Conservation (phyloP, 2,329 filamentous ascomycete species). For the Diaporthe citriasiana region DNA sequence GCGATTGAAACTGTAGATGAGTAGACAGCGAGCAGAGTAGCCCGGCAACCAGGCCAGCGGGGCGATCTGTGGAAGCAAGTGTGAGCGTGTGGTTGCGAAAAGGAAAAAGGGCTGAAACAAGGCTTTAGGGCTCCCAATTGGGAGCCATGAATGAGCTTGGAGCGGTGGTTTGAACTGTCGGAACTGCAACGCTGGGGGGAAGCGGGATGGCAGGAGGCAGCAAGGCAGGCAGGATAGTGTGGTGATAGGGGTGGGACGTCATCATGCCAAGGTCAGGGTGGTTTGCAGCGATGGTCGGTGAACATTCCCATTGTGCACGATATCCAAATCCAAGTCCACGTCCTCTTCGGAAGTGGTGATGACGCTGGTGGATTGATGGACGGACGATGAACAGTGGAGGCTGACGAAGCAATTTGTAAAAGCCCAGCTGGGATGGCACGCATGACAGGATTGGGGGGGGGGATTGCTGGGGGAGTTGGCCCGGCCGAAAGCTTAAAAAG, state of each 20-base stretch:
- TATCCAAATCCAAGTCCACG: no score
- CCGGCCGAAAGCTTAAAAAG: conserved; percentile 39
- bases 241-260: conserved; percentile 5
- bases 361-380: not conserved
- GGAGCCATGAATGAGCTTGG: not conserved
- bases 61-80: conserved; percentile 1
- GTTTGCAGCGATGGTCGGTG: not conserved
- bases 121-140: conserved; percentile 15
- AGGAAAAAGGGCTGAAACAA: conserved; percentile 27
- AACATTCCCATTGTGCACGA: not conserved
- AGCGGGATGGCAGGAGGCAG: not conserved
- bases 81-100: conserved; percentile 8
- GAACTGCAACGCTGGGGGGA: conserved; percentile 9
- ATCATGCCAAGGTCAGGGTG: not conserved
- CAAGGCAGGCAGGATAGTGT: not conserved
- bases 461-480: not conserved
- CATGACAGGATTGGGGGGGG: conserved; percentile 26
- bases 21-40: not conserved
- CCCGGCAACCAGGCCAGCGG: not conserved
- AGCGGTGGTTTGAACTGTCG: not conserved
- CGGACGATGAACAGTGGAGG: not conserved
- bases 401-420: conserved; percentile 34
- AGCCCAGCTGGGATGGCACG: not conserved
- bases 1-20: not conserved
- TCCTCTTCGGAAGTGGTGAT: not conserved